These are phyloP conservation scores for Saccharomycopsis amapae DNA, from an alignment of 805 yeast species.

Conservation along the genomic window DNA sequence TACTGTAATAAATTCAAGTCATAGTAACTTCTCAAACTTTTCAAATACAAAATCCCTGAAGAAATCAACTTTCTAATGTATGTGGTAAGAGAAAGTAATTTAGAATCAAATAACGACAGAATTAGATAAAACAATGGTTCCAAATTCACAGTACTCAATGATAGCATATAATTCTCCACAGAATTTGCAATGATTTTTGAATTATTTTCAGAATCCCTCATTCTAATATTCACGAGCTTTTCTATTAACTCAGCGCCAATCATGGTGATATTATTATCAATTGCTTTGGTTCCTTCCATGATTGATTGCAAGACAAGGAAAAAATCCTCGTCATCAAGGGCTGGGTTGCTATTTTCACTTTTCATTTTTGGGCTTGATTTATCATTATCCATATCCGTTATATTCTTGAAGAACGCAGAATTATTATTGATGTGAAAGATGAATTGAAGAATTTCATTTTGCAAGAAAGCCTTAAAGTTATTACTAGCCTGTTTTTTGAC, in stretches of 20 bases:
- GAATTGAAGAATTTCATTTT: constrained; percentile 35
- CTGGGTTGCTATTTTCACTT: too few relatives aligned
- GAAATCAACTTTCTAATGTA: constrained; percentile 79
- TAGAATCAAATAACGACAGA: constrained; percentile 41
- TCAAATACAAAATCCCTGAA: constrained; percentile 69
- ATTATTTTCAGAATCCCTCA: too few relatives aligned
- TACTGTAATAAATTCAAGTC: constrained; percentile 26
- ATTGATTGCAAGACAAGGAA: too few relatives aligned
- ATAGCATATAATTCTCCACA: not conserved
- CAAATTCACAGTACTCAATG: constrained; percentile 4
- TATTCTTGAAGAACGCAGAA: not conserved
- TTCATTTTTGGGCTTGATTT: too few relatives aligned
- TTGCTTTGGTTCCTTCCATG: too few relatives aligned
- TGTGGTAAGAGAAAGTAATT: constrained; percentile 49
- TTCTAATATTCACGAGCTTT: too few relatives aligned
- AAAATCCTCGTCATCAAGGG: too few relatives aligned
- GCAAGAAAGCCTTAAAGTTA: constrained; percentile 25
- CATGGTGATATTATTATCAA: too few relatives aligned
- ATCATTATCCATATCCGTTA: not conserved
- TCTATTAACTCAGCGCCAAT: too few relatives aligned
- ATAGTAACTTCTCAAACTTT: constrained; percentile 31
- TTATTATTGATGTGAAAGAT: constrained; percentile 29
- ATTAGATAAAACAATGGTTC: constrained; percentile 40
- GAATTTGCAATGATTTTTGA: too few relatives aligned
- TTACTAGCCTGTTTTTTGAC: constrained; percentile 11